Conservation (phyloP, 805 yeast genomes). For the Candida ovalis region DNA sequence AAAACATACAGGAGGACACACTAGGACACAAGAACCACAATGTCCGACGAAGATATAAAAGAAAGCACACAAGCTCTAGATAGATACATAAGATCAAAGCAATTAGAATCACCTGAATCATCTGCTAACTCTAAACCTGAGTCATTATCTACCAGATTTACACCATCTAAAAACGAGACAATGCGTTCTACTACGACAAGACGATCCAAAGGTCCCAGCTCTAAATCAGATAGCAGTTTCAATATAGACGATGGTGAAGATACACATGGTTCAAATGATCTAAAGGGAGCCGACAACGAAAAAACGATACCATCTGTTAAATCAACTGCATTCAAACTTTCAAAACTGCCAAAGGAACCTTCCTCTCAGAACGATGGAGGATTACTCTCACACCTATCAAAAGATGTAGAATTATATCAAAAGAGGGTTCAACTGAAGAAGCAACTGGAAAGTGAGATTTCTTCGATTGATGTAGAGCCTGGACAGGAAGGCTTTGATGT, state of each 20-base stretch:
- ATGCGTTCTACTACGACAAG: not conserved
- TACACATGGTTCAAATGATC: not conserved
- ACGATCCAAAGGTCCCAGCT: not conserved
- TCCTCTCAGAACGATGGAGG: conserved; percentile 3
- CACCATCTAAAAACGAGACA: not conserved
- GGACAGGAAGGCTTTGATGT: not conserved
- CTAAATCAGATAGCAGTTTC: too few relatives aligned
- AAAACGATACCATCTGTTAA: not conserved
- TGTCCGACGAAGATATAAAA: not conserved
- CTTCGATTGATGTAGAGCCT: not conserved
- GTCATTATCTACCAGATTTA: not conserved
- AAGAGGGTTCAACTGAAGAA: conserved; percentile 26
- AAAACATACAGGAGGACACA: too few relatives aligned
- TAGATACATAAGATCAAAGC: conserved; percentile 11
- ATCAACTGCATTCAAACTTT: not conserved
- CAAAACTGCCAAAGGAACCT: not conserved
- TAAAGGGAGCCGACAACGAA: not conserved
- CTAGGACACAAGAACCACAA: not conserved
- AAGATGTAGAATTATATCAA: conserved; percentile 28
- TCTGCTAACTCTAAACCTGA: not conserved
- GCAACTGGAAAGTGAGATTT: conserved; percentile 9
- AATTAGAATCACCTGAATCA: not conserved
- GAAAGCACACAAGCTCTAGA: conserved; percentile 8
- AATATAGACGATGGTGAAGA: not conserved
- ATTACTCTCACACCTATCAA: conserved; percentile 23